These are phyloP conservation scores for Leucosporidium scottii DNA, from an alignment of 768 basidiomycete genomes.

Conservation along the genomic window DNA sequence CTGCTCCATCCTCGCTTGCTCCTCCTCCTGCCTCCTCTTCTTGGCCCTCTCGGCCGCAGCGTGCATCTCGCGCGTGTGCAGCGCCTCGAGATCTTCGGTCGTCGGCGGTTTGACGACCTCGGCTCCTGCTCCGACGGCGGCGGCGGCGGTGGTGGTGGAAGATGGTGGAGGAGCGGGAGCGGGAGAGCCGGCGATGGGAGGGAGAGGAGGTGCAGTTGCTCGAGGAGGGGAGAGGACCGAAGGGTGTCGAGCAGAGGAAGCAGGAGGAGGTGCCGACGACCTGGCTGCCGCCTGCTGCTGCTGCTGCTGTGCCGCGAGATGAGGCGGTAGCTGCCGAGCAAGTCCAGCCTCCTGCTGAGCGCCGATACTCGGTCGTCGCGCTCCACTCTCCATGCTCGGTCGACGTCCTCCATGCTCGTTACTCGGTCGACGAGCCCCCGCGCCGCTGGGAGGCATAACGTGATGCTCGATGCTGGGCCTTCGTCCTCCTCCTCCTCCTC, in stretches of 20 bases:
- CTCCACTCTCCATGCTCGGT: constrained; percentile 2
- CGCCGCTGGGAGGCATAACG: too few species aligned
- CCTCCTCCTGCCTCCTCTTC: constrained; percentile 70
- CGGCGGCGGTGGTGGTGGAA: background rate
- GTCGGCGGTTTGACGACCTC: constrained; percentile 3
- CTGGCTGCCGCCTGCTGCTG: constrained; percentile 32
- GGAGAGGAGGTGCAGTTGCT: background rate
- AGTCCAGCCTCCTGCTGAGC: background rate
- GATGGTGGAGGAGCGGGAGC: constrained; percentile 7
- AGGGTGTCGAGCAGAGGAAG: background rate
- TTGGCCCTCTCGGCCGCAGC: constrained; percentile 74
- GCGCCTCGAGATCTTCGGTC: constrained; percentile 36
- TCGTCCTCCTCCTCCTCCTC: too few species aligned
- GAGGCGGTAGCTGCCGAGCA: constrained; percentile 54
- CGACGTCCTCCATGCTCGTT: constrained; percentile 1
- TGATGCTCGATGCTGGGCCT: background rate
- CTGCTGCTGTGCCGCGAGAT: constrained; percentile 40
- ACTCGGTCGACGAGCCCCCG: background rate
- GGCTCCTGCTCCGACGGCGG: background rate
- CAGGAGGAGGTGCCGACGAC: constrained; percentile 1
- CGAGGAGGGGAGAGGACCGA: background rate
- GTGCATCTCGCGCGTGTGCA: constrained; percentile 55
- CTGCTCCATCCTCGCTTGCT: constrained; percentile 70
- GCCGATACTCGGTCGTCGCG: background rate
- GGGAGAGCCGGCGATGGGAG: constrained; percentile 46